Evolutionary conservation across 805 yeast genomes (phyloP), one percentile per base, ranked within the genome.

Genomic region (Gaillardinia entomophila): DNA sequence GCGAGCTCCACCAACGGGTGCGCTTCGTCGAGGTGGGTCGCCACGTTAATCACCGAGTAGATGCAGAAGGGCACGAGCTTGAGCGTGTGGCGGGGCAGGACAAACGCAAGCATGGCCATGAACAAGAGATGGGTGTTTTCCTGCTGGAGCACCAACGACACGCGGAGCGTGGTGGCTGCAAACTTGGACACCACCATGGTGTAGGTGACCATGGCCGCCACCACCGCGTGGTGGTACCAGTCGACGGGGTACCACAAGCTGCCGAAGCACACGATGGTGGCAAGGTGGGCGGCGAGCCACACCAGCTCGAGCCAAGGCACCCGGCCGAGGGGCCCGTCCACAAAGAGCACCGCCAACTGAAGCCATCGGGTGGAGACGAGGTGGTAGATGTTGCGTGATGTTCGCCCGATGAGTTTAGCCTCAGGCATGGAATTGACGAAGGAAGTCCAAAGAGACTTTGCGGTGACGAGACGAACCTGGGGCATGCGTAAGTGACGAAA

Each of bases 101-200:
- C 28, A 6, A 44, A 36, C 6, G 44, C 48, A 14, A 57, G 38
- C 8, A 53, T 12, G 1, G 60, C 41, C 26, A 45, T 40, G 0
- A 42, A 47, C 19, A 60, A 41, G 10, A 60, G 40, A 22, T 46
- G 49, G 16, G 57, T 49, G 33, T 51, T 56, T 25, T 61, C 66
- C 5, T 62, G 51, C 24, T 47, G 42, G 24, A 58, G 34, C 13
- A 57, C 25, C 5, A 40, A 33, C 1, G 52, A 41, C 28, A 56
- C 31, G 2, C 55, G 55, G 15, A 42, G 32, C 16, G 6, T 10
- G n/a, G 14, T n/a, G n/a, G n/a, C n/a, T n/a, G n/a, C n/a, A n/a
- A n/a, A n/a, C n/a, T n/a, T n/a, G n/a, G 8, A 6, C 8, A 18
- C 20, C 20, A 6, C 8, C 20, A 18, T 6, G 6, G 20, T 6